Conservation (phyloP, 1,139 yeast species). For the Debaryomyces robertsiae region DNA sequence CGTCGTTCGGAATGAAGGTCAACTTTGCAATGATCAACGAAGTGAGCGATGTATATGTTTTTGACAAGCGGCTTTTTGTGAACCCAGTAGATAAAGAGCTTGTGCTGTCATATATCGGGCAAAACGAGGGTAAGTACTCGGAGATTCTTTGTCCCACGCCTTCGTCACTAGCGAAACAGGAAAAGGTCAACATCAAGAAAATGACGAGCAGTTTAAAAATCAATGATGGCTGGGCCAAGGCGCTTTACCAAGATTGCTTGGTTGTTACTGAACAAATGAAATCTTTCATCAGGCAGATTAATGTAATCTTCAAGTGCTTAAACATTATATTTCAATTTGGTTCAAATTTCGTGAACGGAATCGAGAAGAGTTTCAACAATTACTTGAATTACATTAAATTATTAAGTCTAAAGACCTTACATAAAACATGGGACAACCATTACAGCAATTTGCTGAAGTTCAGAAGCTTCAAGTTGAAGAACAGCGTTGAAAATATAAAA, state of each 20-base stretch:
- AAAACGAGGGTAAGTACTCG: slow-evolving; percentile 16
- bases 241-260: slow-evolving; percentile 23
- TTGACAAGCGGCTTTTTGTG: slow-evolving; percentile 57
- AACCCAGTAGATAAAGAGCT: slow-evolving; percentile 11
- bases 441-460: slow-evolving; percentile 44
- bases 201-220: slow-evolving; percentile 27
- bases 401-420: slow-evolving; percentile 50
- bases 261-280: slow-evolving; percentile 24
- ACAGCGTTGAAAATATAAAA: slow-evolving; percentile 14
- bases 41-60: slow-evolving; percentile 55
- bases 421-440: slow-evolving; percentile 50
- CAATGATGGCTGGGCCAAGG: slow-evolving; percentile 33
- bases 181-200: slow-evolving; percentile 18
- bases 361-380: slow-evolving; percentile 54
- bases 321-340: slow-evolving; percentile 62
- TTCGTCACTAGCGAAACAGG: slow-evolving; percentile 11
- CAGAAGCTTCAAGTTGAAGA: slow-evolving; percentile 26
- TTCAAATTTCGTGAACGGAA: slow-evolving; percentile 50
- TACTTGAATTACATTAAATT: slow-evolving; percentile 50
- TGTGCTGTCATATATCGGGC: slow-evolving; percentile 18
- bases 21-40: slow-evolving; percentile 53
- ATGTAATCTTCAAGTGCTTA: slow-evolving; percentile 52
- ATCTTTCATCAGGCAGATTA: slow-evolving; percentile 30
- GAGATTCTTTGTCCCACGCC: slow-evolving; percentile 15
- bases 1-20: slow-evolving; percentile 66